Conservation (phyloP, 2,329 filamentous ascomycete species). For the Apiospora marii region DNA sequence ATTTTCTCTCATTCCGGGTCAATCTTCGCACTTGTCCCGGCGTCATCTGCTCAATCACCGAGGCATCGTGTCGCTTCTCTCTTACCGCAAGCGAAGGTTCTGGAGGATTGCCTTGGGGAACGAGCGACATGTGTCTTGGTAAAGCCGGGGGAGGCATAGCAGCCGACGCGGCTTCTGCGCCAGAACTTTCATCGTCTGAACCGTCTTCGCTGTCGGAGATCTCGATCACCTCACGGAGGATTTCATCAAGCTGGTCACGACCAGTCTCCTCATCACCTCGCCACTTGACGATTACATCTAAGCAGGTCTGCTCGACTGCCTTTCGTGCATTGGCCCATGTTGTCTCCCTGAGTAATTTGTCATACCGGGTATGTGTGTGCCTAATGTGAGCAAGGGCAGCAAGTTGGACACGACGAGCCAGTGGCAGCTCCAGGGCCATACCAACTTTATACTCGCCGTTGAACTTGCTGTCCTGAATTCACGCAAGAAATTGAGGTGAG, state of each 20-base stretch:
- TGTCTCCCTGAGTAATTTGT: slow-evolving; percentile 65
- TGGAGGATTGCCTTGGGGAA: not conserved
- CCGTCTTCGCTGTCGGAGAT: slow-evolving; percentile 67
- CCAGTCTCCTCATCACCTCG: slow-evolving; percentile 75
- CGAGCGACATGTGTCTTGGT: slow-evolving; percentile 25
- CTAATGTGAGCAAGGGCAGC: slow-evolving; percentile 72
- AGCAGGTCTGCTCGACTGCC: slow-evolving; percentile 66
- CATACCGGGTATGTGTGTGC: slow-evolving; percentile 72
- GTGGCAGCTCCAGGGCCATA: slow-evolving; percentile 60
- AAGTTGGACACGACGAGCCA: slow-evolving; percentile 69
- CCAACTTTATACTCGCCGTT: slow-evolving; percentile 66
- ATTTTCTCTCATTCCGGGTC: slow-evolving; percentile 38
- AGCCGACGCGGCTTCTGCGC: slow-evolving; percentile 32
- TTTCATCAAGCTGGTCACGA: slow-evolving; percentile 72
- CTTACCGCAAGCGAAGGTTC: slow-evolving; percentile 13
- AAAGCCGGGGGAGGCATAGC: slow-evolving; percentile 28
- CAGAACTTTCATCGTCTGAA: slow-evolving; percentile 43
- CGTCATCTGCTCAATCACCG: slow-evolving; percentile 30
- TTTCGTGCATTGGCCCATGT: slow-evolving; percentile 67
- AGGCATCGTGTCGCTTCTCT: slow-evolving; percentile 30
- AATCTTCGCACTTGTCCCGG: slow-evolving; percentile 35
- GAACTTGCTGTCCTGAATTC: slow-evolving; percentile 54
- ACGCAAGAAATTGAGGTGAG: not conserved
- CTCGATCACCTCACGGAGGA: slow-evolving; percentile 70
- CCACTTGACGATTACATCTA: slow-evolving; percentile 75